Evolutionary conservation across 129 eudicot species (phyloP), one percentile per base, ranked within the genome.

Genomic region (Lonicera japonica): DNA sequence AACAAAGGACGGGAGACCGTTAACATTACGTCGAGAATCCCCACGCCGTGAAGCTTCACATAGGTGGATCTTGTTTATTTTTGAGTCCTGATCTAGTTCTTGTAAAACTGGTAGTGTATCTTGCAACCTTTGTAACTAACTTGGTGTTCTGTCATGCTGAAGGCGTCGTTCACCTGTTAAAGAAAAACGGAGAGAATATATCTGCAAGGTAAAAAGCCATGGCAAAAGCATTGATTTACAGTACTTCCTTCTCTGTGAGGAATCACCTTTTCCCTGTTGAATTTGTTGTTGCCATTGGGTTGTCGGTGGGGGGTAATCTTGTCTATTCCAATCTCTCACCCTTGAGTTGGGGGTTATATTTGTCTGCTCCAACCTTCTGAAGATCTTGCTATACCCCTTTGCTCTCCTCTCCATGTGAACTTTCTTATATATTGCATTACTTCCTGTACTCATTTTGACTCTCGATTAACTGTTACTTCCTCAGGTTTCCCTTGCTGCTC

Each of bases 151-250:
- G 70, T 80, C 76, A 84, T 88, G 76, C 83, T 91, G 96, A 92
- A 92, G 98, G 96, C 96, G 75, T 59, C 96, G 50, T 70, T 92
- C 98, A 75, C 98, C 95, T 74, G 86, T 76, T 68, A 87, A 87
- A 76, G 92, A 84, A 82, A 84, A 82, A 82, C 82, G 86, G 75
- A 88, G 96, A 77, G 98, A 92, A 29, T 92, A 92, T 80, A 62
- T 73, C 63, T 92, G 98, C 98, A 92, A 87, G 98, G 98, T 92
- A 92, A 92, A 82, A 64, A 34, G 60, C 55, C 64, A 55, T 66
- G n/a, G 66, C 72, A 41, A 60, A 67, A 76, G 86, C 70, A 63
- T 74, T 68, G 29, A 61, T 45, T 69, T 41, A 65, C 21, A 63
- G 55, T 38, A 50, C 56, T 6, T 34, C 21, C 43, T 36, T 45